Conservation (phyloP, 148 eudicot species). For the Vaccinium darrowii region DNA sequence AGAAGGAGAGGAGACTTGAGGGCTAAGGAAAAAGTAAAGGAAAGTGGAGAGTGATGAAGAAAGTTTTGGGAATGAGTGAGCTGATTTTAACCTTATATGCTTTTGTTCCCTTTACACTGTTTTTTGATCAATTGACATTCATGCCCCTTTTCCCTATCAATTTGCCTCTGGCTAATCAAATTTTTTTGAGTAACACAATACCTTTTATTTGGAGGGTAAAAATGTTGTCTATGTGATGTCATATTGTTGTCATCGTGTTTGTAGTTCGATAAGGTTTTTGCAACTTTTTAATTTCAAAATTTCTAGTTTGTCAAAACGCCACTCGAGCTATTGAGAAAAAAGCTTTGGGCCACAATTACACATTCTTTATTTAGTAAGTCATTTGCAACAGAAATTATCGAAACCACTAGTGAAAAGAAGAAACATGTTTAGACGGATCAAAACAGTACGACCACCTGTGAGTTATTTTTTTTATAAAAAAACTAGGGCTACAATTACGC, state of each 20-base stretch:
- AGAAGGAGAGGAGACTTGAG: slow-evolving; percentile 29
- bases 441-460: too few relatives aligned
- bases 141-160: slow-evolving; percentile 4
- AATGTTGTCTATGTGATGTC: not conserved
- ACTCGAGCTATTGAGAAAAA: too few relatives aligned
- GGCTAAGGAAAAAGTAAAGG: slow-evolving; percentile 38
- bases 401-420: too few relatives aligned
- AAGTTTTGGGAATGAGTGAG: slow-evolving; percentile 43
- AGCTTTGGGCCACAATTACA: too few relatives aligned
- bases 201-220: not conserved
- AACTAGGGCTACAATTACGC: too few relatives aligned
- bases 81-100: slow-evolving; percentile 25
- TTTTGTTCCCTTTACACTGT: slow-evolving; percentile 20
- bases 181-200: not conserved
- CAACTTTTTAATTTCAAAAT: too few relatives aligned
- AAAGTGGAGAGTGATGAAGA: slow-evolving; percentile 28
- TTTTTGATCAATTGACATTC: slow-evolving; percentile 10
- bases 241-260: not conserved
- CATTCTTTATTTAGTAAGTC: too few relatives aligned
- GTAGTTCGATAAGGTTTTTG: too few relatives aligned
- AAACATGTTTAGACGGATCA: too few relatives aligned
- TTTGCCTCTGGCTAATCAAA: not conserved
- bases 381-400: too few relatives aligned
- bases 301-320: too few relatives aligned
- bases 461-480: too few relatives aligned